Percentiles rank a stretch among this genome's conserved stretches.
Evolutionary conservation across 1,284 basidiomycete species (phyloP).

Genomic region (Waitea zeae): DNA sequence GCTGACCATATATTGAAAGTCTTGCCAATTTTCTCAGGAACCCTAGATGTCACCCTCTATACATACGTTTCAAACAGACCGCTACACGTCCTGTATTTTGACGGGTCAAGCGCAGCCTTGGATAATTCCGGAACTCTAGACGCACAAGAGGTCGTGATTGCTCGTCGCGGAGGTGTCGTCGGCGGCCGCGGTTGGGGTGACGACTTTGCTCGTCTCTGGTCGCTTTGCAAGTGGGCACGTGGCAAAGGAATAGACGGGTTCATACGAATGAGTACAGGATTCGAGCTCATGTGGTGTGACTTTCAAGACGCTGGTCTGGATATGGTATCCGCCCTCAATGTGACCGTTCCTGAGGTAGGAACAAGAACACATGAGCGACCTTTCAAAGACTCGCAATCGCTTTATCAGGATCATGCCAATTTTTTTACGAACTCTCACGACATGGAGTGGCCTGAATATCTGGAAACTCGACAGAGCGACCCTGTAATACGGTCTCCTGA

Average conservation of each 20-base stretch:
- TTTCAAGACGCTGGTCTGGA: conserved; percentile 1
- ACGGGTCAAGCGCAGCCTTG: conserved; percentile 1
- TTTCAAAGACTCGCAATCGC: not conserved
- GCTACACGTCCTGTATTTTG: conserved; percentile 1
- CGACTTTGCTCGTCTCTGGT: not conserved
- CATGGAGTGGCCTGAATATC: too few species aligned
- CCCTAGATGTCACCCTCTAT: not conserved
- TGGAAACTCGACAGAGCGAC: not conserved
- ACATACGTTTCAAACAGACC: conserved; percentile 1
- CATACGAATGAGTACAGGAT: conserved; percentile 3
- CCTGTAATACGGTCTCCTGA: not conserved
- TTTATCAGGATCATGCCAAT: not conserved
- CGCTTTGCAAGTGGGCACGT: conserved; percentile 1
- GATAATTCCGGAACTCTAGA: not conserved
- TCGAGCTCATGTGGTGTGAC: conserved; percentile 3
- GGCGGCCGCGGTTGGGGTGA: conserved; percentile 1
- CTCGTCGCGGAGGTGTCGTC: not conserved
- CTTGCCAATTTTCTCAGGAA: not conserved
- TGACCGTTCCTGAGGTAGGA: conserved; percentile 1
- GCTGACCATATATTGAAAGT: too few species aligned
- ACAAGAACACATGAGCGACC: not conserved
- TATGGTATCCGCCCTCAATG: conserved; percentile 1
- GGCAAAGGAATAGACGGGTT: conserved; percentile 1
- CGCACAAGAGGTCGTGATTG: conserved; percentile 3
- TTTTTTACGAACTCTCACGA: too few species aligned